Evolutionary conservation across 768 basidiomycete species (phyloP).

Genomic region (Nidularia pulvinata): DNA sequence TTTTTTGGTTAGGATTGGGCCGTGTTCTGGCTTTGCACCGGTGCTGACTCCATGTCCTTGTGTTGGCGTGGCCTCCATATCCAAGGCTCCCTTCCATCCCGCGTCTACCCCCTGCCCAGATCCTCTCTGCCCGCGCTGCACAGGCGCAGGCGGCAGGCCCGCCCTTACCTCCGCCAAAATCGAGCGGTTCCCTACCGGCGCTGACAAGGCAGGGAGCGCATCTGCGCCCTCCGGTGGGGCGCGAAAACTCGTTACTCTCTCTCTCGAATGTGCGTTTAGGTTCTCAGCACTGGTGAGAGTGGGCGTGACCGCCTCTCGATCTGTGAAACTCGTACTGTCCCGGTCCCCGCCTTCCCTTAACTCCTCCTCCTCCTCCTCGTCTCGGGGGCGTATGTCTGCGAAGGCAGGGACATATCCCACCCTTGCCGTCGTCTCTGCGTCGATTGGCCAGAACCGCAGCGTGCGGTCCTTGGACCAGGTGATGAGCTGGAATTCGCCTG

Average conservation of each 20-base stretch:
- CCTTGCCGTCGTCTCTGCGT: conserved; percentile 60
- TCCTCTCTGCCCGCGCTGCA: conserved; percentile 3
- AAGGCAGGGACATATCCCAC: background rate
- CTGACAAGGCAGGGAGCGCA: conserved; percentile 52
- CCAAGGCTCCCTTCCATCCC: background rate
- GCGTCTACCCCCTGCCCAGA: background rate
- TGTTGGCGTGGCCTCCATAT: conserved; percentile 6
- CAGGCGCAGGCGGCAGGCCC: conserved; percentile 25
- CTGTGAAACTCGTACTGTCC: background rate
- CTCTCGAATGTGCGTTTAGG: conserved; percentile 4
- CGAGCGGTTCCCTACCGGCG: conserved; percentile 63
- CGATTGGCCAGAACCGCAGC: conserved; percentile 89
- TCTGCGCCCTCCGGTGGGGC: conserved; percentile 42
- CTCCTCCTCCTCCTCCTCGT: too few relatives aligned
- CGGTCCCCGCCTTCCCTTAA: background rate
- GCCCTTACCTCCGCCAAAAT: conserved; percentile 77
- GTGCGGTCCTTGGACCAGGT: conserved; percentile 89
- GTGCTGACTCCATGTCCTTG: too few relatives aligned
- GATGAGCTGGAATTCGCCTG: conserved; percentile 59
- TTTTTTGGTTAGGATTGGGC: too few relatives aligned
- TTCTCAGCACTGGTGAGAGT: too few relatives aligned
- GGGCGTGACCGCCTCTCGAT: too few relatives aligned
- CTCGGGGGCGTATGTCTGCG: background rate
- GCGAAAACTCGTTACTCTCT: conserved; percentile 48
- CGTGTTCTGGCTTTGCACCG: too few relatives aligned